Evolutionary conservation across 768 basidiomycete species (phyloP).

Genomic region (Termitomyces sp.): DNA sequence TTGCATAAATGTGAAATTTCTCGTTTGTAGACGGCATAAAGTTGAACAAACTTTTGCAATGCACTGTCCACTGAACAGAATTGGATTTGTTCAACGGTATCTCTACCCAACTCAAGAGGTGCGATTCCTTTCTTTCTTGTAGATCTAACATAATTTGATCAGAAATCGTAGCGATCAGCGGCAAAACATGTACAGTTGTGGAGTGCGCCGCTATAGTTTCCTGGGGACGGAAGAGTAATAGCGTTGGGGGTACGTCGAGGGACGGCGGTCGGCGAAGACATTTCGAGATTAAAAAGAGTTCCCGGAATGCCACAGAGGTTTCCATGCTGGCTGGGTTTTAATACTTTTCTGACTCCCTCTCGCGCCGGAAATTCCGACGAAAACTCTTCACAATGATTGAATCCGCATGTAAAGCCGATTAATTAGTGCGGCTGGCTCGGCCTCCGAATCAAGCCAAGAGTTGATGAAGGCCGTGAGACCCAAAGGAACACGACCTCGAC

Average conservation of each 20-base stretch:
- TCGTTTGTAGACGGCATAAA: neutral
- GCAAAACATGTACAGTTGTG: constrained; percentile 12
- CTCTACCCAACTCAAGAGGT: constrained; percentile 16
- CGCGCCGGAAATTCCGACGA: constrained; percentile 3
- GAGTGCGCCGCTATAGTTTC: constrained; percentile 14
- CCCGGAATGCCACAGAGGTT: neutral
- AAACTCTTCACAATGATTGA: neutral
- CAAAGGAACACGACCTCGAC: neutral
- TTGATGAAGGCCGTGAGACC: neutral
- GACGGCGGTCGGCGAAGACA: constrained; percentile 4
- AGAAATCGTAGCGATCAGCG: neutral
- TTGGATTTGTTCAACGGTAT: constrained; percentile 4
- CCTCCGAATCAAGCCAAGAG: neutral
- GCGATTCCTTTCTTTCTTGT: constrained; percentile 13
- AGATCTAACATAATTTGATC: constrained; percentile 8
- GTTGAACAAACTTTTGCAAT: constrained; percentile 14
- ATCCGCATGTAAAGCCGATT: neutral
- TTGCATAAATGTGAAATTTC: neutral
- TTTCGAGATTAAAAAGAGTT: constrained; percentile 1
- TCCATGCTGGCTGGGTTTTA: neutral
- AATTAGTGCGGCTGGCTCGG: neutral
- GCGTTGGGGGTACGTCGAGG: constrained; percentile 1
- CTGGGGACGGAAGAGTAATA: constrained; percentile 7
- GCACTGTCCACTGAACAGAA: constrained; percentile 13
- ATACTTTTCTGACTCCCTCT: neutral